Evolutionary conservation across 2,329 filamentous ascomycete species (phyloP).

Genomic region (Hypomyces perniciosus): DNA sequence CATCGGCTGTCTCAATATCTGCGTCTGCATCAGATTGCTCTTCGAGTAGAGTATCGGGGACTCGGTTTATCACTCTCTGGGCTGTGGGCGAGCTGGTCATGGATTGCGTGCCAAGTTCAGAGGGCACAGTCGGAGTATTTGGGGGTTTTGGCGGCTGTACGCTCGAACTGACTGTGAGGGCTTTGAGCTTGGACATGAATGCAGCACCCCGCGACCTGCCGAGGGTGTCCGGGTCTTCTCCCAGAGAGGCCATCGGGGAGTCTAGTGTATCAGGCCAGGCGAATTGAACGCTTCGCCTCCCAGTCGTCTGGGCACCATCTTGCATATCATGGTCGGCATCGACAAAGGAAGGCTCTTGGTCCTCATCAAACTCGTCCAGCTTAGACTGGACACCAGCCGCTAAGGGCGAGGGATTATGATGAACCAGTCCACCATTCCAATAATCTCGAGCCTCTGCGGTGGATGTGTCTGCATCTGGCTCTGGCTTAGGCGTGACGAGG

Average conservation of each 20-base stretch:
- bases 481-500: constrained; percentile 1
- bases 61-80: constrained; percentile 38
- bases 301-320: constrained; percentile 6
- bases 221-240: constrained; percentile 57
- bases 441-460: constrained; percentile 11
- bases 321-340: not conserved
- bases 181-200: constrained; percentile 73
- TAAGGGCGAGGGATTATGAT: constrained; percentile 10
- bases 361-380: not conserved
- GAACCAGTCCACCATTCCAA: constrained; percentile 16
- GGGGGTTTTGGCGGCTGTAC: constrained; percentile 42
- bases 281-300: constrained; percentile 67
- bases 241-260: constrained; percentile 45
- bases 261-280: constrained; percentile 50
- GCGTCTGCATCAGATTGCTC: constrained; percentile 47
- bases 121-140: constrained; percentile 21
- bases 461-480: not conserved
- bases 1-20: constrained; percentile 80
- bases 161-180: constrained; percentile 53
- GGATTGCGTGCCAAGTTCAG: constrained; percentile 35
- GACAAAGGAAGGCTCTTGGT: constrained; percentile 1
- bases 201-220: constrained; percentile 56
- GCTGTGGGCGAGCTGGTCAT: constrained; percentile 43
- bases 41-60: constrained; percentile 49
- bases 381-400: not conserved